phyloP scores from a whole-genome alignment of 495 filamentous ascomycete genomes.

The Penicilliopsis zonata region DNA sequence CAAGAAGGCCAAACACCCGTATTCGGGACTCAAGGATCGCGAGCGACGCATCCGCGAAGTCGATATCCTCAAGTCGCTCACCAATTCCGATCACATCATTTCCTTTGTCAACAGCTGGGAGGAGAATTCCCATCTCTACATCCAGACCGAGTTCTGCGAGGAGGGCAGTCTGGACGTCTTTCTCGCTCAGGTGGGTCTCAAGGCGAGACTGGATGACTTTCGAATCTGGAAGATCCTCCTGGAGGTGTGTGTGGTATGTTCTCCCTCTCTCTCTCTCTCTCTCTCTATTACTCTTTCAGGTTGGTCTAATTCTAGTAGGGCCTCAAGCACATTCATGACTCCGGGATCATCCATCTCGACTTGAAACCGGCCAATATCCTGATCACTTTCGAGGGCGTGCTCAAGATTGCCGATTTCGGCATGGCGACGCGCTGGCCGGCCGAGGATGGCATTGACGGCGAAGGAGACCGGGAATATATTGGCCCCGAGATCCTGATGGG shows the following conservation, averaged over 20 bases:
- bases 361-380: constrained; percentile 92
- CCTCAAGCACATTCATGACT: constrained; percentile 74
- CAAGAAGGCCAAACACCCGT: constrained; percentile 80
- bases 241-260: constrained; percentile 58
- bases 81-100: constrained; percentile 68
- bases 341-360: constrained; percentile 85
- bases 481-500: constrained; percentile 80
- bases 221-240: constrained; percentile 95
- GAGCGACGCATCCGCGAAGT: constrained; percentile 73
- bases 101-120: constrained; percentile 81
- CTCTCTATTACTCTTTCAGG: background rate
- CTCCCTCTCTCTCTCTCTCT: background rate
- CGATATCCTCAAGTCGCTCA: constrained; percentile 55
- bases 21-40: constrained; percentile 60
- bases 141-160: constrained; percentile 93
- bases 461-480: constrained; percentile 94
- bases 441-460: constrained; percentile 63
- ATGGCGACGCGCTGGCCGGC: constrained; percentile 76
- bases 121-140: constrained; percentile 68
- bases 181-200: constrained; percentile 61
- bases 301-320: constrained; percentile 47
- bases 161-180: constrained; percentile 83
- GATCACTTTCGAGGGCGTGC: constrained; percentile 76
- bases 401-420: constrained; percentile 96
- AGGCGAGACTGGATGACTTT: constrained; percentile 88